Base-by-base conservation (phyloP, 2,329 filamentous ascomycete genomes). In the Gyromitra esculenta region DNA sequence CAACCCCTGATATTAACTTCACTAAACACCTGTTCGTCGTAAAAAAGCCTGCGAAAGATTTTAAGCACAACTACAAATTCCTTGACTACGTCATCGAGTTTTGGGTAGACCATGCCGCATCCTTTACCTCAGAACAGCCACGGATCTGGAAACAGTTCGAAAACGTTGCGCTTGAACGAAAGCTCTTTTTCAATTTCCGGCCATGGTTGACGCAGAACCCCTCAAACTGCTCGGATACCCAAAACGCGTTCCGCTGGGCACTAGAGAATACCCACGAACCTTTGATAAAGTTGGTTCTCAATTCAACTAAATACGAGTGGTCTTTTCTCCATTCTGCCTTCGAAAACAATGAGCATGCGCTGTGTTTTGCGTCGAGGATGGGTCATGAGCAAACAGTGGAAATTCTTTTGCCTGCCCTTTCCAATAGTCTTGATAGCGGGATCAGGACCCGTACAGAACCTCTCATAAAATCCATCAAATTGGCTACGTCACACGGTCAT, bases 31-130 rank as follows among this genome's bases (percentile, higher is more conserved):
- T 71, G 2, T 39, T 52, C 21, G 8, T 15, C 13, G 41, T 71
- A 9, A 52, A 54, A 5, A 52, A 62, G 21, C 41, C 68, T 25
- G 8, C 25, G 11, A 18, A 63, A 18, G 13, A 54, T 54, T 43
- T 71, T 21, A 39, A 25, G 13, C 43, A 63, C 4, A 31, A 52
- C 11, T 63, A 71, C 18, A 52, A 64, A n/a, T n/a, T 71, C 1
- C 56, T 71, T 5, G 57, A 45, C 13, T 63, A 71, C 31, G 57
- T 41, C 11, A 25, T 21, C 13, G 11, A 63, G 45, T 63, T 39
- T 11, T 71, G 56, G 57, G 2, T 41, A 7, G 2, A 21, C 1
- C 54, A 71, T 15, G 50, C 43, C 1, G 3, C 41, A 9, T 60
- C 31, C 9, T 35, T 69, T 48, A 37, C 50, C 56, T 4, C 31